phyloP scores from a whole-genome alignment of 2,329 filamentous ascomycete species.

The Diaporthe batatas region DNA sequence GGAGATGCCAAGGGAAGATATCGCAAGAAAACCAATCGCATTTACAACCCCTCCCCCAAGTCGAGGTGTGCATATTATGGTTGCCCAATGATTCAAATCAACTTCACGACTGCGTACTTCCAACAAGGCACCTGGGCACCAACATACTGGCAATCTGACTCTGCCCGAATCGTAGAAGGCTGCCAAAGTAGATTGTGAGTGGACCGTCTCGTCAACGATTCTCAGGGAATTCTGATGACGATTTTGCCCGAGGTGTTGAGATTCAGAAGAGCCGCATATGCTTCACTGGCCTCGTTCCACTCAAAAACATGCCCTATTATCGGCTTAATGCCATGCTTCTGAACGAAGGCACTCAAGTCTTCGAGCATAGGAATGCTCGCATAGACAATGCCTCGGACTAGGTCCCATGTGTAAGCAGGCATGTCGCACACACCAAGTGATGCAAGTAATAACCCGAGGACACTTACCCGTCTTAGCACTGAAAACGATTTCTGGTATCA shows the following conservation, averaged over 20 bases:
- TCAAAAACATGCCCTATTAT: constrained; percentile 6
- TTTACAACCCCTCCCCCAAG: too few relatives aligned
- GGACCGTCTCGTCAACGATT: not conserved
- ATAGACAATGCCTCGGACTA: constrained; percentile 21
- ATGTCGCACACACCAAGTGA: not conserved
- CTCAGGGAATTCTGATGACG: constrained; percentile 5
- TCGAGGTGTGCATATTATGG: not conserved
- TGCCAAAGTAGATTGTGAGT: not conserved
- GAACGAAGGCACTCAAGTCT: constrained; percentile 1
- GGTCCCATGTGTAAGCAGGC: not conserved
- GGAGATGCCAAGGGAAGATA: not conserved
- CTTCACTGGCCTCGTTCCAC: constrained; percentile 7
- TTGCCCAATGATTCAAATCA: not conserved
- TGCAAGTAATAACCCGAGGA: not conserved
- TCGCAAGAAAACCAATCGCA: too few relatives aligned
- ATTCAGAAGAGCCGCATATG: constrained; percentile 11
- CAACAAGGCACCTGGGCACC: not conserved
- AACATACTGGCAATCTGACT: not conserved
- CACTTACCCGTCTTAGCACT: constrained; percentile 22
- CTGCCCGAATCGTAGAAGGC: not conserved
- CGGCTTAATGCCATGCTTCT: constrained; percentile 5
- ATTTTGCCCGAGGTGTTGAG: constrained; percentile 10
- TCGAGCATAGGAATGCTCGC: constrained; percentile 13
- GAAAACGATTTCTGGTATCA: constrained; percentile 5
- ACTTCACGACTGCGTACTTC: too few relatives aligned